Conservation (phyloP, 2,329 filamentous ascomycete genomes). For the Neopestalotiopsis rosae region DNA sequence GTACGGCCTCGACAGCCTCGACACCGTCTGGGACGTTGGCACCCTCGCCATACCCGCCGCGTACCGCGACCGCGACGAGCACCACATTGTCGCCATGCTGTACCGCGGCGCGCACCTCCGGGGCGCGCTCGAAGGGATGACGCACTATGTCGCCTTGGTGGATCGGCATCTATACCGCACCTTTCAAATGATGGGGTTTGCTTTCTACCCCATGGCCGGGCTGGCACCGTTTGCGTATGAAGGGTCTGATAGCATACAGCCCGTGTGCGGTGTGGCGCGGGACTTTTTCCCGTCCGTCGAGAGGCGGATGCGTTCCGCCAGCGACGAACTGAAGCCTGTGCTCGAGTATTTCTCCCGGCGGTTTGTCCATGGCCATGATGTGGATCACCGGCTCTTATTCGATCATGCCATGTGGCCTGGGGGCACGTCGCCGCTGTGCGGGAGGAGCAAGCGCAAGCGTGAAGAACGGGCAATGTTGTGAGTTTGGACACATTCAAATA, state of each 20-base stretch:
- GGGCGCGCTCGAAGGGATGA: conserved; percentile 15
- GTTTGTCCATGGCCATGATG: conserved; percentile 16
- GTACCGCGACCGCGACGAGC: conserved; percentile 17
- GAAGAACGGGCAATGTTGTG: background rate
- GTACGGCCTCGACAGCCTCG: conserved; percentile 15
- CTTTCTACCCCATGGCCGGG: conserved; percentile 18
- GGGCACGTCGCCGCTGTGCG: conserved; percentile 16
- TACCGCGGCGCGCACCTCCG: conserved; percentile 20
- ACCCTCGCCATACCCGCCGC: conserved; percentile 18
- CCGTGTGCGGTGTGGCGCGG: conserved; percentile 15
- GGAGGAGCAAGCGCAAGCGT: background rate
- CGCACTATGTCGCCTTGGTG: conserved; percentile 21
- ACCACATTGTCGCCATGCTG: conserved; percentile 20
- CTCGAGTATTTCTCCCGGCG: conserved; percentile 12
- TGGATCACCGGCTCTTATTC: conserved; percentile 23
- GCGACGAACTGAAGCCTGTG: conserved; percentile 8
- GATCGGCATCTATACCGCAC: conserved; percentile 19
- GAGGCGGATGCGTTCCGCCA: background rate
- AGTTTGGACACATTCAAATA: background rate
- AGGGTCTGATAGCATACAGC: conserved; percentile 17
- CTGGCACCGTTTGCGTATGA: conserved; percentile 18
- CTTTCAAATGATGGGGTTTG: conserved; percentile 18
- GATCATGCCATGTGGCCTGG: conserved; percentile 18
- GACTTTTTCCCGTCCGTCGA: conserved; percentile 16
- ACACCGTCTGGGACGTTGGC: conserved; percentile 21